These are phyloP conservation scores for Cutaneotrichosporon sp. DNA, from an alignment of 1,284 basidiomycete genomes.

Conservation along the genomic window DNA sequence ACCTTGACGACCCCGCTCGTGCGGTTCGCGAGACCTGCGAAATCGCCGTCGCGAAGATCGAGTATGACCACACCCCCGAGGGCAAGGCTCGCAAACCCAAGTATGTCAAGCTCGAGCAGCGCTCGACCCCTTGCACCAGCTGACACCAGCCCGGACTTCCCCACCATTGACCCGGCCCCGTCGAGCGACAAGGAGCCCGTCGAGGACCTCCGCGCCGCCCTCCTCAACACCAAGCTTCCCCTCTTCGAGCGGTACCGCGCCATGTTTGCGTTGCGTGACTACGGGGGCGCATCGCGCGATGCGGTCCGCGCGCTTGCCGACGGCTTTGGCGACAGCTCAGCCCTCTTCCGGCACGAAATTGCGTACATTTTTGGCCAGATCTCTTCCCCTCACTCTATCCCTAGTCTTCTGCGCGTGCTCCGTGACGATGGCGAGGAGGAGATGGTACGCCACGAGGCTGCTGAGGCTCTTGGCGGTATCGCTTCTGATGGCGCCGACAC, in stretches of 20 bases:
- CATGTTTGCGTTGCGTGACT: slow-evolving; percentile 95
- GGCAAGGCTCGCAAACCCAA: slow-evolving; percentile 42
- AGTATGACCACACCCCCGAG: slow-evolving; percentile 70
- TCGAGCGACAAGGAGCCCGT: slow-evolving; percentile 44
- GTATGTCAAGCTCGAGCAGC: slow-evolving; percentile 35
- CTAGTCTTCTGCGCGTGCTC: slow-evolving; percentile 74
- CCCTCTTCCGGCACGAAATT: slow-evolving; percentile 93
- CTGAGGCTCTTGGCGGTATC: slow-evolving; percentile 95
- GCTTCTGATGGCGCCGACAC: slow-evolving; percentile 65
- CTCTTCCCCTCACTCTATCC: slow-evolving; percentile 80
- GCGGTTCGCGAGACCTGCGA: slow-evolving; percentile 95
- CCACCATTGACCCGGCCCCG: slow-evolving; percentile 94
- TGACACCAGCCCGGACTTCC: slow-evolving; percentile 58
- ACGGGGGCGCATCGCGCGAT: slow-evolving; percentile 57
- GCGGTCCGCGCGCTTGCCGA: slow-evolving; percentile 87
- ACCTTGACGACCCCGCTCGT: slow-evolving; percentile 66
- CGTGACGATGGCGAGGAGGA: slow-evolving; percentile 71
- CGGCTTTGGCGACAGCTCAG: slow-evolving; percentile 80
- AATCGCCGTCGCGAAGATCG: slow-evolving; percentile 91
- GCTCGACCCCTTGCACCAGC: not conserved
- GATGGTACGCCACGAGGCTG: slow-evolving; percentile 99
- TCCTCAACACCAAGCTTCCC: slow-evolving; percentile 66
- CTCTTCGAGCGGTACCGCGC: slow-evolving; percentile 95
- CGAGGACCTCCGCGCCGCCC: slow-evolving; percentile 57
- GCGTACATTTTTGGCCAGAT: slow-evolving; percentile 98